Evolutionary conservation across 2,329 filamentous ascomycete species (phyloP).

Genomic region (Thelonectria blattea): DNA sequence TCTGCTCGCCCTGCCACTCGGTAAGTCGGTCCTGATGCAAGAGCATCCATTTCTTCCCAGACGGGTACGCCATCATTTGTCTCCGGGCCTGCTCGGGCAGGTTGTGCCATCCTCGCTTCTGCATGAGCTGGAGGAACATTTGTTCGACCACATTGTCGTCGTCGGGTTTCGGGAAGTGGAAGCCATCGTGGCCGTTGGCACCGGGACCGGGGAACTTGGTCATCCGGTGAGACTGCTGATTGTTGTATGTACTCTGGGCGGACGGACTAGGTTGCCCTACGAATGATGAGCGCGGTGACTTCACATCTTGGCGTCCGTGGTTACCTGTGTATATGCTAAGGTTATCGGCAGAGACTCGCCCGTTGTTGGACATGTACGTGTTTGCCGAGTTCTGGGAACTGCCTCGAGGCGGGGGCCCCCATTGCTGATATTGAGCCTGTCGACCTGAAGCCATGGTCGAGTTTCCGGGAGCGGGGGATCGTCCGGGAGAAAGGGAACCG

Average conservation of each 20-base stretch:
- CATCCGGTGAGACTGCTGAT: conserved; percentile 60
- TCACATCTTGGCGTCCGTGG: conserved; percentile 50
- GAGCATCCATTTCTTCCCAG: conserved; percentile 96
- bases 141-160: conserved; percentile 87
- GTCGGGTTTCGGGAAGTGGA: conserved; percentile 73
- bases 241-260: conserved; percentile 60
- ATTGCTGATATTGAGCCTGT: conserved; percentile 78
- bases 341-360: conserved; percentile 61
- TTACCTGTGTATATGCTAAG: conserved; percentile 64
- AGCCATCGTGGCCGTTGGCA: conserved; percentile 53
- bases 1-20: conserved; percentile 94
- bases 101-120: conserved; percentile 97
- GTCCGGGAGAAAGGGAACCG: conserved; percentile 65
- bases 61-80: conserved; percentile 95
- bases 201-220: conserved; percentile 57
- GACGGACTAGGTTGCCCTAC: conserved; percentile 61
- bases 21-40: conserved; percentile 94
- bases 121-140: conserved; percentile 93
- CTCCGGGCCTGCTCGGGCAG: conserved; percentile 91
- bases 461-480: conserved; percentile 64
- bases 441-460: conserved; percentile 77
- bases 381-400: conserved; percentile 60
- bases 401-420: conserved; percentile 60
- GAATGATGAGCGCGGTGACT: conserved; percentile 40
- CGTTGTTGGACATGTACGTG: conserved; percentile 64